Base-by-base conservation (phyloP, 257 asterid species). In the Cruciata laevipes region DNA sequence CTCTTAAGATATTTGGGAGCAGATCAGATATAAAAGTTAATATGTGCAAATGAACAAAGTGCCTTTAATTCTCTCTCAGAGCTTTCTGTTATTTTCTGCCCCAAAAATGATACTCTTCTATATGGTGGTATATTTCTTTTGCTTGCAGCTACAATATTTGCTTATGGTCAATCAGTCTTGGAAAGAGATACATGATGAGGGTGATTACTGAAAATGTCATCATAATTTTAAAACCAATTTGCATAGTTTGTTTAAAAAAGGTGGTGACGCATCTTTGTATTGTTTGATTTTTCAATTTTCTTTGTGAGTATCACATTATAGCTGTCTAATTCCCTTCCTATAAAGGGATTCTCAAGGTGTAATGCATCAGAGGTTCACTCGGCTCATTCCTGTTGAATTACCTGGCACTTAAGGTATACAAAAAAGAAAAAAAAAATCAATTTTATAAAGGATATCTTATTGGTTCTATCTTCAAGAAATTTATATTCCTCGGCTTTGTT, bases 201-300 rank as follows among this genome's bases (percentile, higher is more conserved):
- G 99, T 95, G 47, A 87, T 93, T 72, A 84, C 94, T 25, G 99
- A 88, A 76, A 80, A 82, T 83, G 91, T 89, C 35, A 77, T 93
- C 59, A 85, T 78, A 1, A 27, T 27, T 27, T n/a, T n/a, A n/a
- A n/a, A n/a, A n/a, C n/a, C n/a, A n/a, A n/a, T n/a, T n/a, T n/a
- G n/a, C n/a, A n/a, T n/a, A n/a, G 99, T 71, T 93, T 97, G 58
- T 93, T 93, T 88, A 93, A 83, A 93, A 96, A 74, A 90, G 95
- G 99, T 93, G 75, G 76, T 80, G 33, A 57, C 7, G 57, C 25
- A n/a, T 23, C 5, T 70, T 38, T 57, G 65, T 53, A 27, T 61
- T 69, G 69, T 31, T 60, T 20, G 10, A 57, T 20, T 37, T n/a
- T 63, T n/a, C 44, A 38, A 71, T 74, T 71, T 68, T 66, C 63